Percentiles rank a stretch among this genome's conserved stretches.
These are phyloP conservation scores for Steccherinum ochraceum DNA, from an alignment of 768 basidiomycete species.

Conservation along the genomic window DNA sequence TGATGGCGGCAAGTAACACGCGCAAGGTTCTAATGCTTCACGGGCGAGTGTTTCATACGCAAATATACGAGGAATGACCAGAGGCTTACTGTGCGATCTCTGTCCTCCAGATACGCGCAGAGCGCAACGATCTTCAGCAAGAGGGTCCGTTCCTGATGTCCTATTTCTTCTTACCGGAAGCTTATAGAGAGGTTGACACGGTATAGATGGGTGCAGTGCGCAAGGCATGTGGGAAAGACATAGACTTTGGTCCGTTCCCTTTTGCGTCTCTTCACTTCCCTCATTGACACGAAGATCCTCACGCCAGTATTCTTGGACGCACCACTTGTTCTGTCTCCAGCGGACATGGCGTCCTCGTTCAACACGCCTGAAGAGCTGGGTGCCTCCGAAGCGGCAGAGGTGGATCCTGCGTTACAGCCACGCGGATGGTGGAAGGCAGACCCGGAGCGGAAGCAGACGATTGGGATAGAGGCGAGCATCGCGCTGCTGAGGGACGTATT, in stretches of 20 bases:
- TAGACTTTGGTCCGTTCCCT: conserved; percentile 52
- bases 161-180: background rate
- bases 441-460: conserved; percentile 40
- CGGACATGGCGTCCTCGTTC: conserved; percentile 40
- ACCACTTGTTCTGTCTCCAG: conserved; percentile 60
- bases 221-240: conserved; percentile 56
- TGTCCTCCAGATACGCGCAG: conserved; percentile 72
- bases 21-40: conserved; percentile 40
- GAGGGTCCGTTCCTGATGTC: conserved; percentile 39
- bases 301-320: conserved; percentile 66
- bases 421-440: conserved; percentile 71
- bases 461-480: conserved; percentile 56
- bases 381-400: conserved; percentile 29
- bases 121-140: conserved; percentile 67
- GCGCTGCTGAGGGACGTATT: conserved; percentile 49
- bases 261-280: background rate
- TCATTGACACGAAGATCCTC: background rate
- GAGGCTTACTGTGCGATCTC: no score
- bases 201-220: conserved; percentile 64
- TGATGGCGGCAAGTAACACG: conserved; percentile 11
- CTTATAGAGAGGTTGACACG: background rate
- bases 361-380: conserved; percentile 29
- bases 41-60: conserved; percentile 26
- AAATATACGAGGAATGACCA: background rate
- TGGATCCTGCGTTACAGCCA: conserved; percentile 49